phyloP scores from a whole-genome alignment of 805 yeast species.

The Metschnikowia similis region DNA sequence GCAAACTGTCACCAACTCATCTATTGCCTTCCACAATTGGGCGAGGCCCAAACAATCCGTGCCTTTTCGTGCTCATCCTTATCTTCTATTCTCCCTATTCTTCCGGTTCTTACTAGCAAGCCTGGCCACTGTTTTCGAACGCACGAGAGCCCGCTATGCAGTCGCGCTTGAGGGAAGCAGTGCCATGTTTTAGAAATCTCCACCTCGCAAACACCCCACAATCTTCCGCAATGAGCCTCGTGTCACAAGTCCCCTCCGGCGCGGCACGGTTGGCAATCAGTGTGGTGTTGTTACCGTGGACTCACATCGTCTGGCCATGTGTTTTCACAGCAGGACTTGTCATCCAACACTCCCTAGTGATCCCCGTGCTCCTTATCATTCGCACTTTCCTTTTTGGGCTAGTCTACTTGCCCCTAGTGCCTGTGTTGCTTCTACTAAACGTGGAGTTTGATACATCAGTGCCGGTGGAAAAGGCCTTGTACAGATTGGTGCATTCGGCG shows the following conservation, averaged over 20 bases:
- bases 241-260: not conserved
- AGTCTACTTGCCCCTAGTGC: slow-evolving; percentile 16
- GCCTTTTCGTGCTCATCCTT: too few species aligned
- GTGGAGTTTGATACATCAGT: slow-evolving; percentile 11
- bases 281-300: slow-evolving; percentile 12
- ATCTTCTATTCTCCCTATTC: too few species aligned
- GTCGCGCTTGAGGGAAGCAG: not conserved
- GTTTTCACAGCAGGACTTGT: slow-evolving; percentile 5
- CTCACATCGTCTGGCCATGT: slow-evolving; percentile 9
- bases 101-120: too few species aligned
- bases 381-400: slow-evolving; percentile 16
- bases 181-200: not conserved
- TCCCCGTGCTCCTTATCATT: slow-evolving; percentile 12
- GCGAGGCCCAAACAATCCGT: too few species aligned
- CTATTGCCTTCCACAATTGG: too few species aligned
- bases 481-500: slow-evolving; percentile 5
- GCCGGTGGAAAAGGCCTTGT: slow-evolving; percentile 16
- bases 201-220: not conserved
- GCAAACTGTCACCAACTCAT: too few species aligned
- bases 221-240: not conserved
- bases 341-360: slow-evolving; percentile 10
- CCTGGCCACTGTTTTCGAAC: too few species aligned
- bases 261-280: not conserved
- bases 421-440: slow-evolving; percentile 9
- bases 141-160: not conserved